A percentile compares a stretch with the other conserved stretches of the same genome.
These are phyloP conservation scores for Cercospora zeae-maydis DNA, from an alignment of 2,329 filamentous ascomycete species.

Conservation along the genomic window DNA sequence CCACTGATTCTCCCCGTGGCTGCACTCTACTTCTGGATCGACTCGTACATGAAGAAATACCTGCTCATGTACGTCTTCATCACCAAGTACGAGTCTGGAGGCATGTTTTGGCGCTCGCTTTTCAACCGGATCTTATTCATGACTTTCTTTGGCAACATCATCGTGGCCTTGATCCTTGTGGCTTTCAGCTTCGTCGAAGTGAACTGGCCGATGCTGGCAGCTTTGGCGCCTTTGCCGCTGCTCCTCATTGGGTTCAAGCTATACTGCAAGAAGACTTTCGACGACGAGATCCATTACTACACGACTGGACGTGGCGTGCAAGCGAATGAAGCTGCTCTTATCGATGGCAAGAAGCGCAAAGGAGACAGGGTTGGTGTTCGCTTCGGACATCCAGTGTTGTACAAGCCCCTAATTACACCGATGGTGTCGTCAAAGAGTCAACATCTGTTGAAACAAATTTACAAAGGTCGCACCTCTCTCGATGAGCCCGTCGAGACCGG, in stretches of 20 bases:
- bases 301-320: conserved; percentile 60
- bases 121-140: conserved; percentile 92
- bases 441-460: conserved; percentile 79
- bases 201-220: conserved; percentile 59
- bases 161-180: conserved; percentile 72
- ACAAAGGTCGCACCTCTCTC: conserved; percentile 66
- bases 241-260: conserved; percentile 80
- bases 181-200: conserved; percentile 42
- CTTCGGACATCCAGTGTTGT: conserved; percentile 88
- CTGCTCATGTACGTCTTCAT: conserved; percentile 86
- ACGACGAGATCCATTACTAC: conserved; percentile 76
- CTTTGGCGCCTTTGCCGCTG: conserved; percentile 68
- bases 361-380: conserved; percentile 69
- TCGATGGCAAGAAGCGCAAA: conserved; percentile 42
- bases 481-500: conserved; percentile 61
- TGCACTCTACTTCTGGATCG: conserved; percentile 83
- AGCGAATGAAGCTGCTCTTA: conserved; percentile 32
- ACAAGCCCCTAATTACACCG: conserved; percentile 82
- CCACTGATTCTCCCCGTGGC: conserved; percentile 82
- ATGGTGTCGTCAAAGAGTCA: conserved; percentile 94
- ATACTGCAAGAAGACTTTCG: conserved; percentile 73
- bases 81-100: conserved; percentile 94
- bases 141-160: conserved; percentile 69
- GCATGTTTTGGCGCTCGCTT: conserved; percentile 83
- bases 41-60: conserved; percentile 92